Percentiles rank a stretch among this genome's conserved stretches.
Conservation (phyloP, 192 early-diverging fungal species). For the Umbelopsis sp. region DNA sequence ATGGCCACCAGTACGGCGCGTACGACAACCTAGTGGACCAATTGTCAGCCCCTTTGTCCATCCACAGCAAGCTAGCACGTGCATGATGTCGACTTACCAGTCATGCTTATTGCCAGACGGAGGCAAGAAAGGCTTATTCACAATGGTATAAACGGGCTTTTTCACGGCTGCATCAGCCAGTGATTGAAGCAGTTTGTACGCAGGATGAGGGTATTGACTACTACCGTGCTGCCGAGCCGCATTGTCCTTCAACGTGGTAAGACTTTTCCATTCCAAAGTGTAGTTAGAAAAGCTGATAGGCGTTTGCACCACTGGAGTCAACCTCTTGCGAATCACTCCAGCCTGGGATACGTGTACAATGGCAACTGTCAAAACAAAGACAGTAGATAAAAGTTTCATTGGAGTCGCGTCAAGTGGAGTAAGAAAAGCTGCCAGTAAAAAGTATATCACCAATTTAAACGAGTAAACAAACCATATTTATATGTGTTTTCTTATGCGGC, state of each 20-base stretch:
- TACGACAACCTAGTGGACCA: neutral
- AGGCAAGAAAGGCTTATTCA: neutral
- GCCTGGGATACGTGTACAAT: neutral
- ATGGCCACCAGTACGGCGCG: conserved; percentile 7
- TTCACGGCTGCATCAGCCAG: neutral
- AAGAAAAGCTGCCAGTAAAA: too few species aligned
- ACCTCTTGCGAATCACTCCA: neutral
- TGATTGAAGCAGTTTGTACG: neutral
- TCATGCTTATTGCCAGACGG: neutral
- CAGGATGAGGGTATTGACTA: neutral
- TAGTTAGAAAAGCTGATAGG: conserved; percentile 13
- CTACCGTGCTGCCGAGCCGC: neutral
- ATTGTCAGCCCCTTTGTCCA: too few species aligned
- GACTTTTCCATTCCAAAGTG: conserved; percentile 10
- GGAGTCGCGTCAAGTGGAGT: too few species aligned
- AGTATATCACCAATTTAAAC: too few species aligned
- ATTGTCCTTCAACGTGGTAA: neutral
- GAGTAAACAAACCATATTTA: too few species aligned
- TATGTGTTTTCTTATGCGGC: too few species aligned
- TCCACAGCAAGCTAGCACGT: too few species aligned
- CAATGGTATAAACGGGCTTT: neutral
- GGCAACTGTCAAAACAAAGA: neutral
- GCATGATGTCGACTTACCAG: neutral
- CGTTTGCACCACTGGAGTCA: conserved; percentile 7
- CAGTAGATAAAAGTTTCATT: neutral